phyloP scores from a whole-genome alignment of 2,329 filamentous ascomycete genomes.

The Cryphonectria radicalis region DNA sequence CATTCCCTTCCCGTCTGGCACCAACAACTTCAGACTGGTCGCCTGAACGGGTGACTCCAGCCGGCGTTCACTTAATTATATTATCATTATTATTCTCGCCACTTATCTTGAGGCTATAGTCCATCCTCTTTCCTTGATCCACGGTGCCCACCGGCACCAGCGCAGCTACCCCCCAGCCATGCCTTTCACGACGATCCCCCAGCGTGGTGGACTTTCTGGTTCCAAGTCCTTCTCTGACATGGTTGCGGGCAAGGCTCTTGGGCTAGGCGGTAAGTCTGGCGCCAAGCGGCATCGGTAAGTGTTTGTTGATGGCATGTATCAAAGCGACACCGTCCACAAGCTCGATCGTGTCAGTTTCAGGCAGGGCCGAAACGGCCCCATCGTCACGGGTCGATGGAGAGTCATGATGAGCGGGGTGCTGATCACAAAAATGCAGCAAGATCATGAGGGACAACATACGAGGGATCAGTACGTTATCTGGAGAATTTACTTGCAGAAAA shows the following conservation, averaged over 20 bases:
- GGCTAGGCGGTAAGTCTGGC: constrained; percentile 30
- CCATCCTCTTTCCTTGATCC: background rate
- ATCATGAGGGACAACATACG: constrained; percentile 51
- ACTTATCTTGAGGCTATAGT: background rate
- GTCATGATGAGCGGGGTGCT: background rate
- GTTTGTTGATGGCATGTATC: background rate
- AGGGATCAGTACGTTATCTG: constrained; percentile 53
- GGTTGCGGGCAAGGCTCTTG: constrained; percentile 32
- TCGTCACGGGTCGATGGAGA: background rate
- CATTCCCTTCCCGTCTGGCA: constrained; percentile 2
- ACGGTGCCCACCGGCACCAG: background rate
- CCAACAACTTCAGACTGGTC: background rate
- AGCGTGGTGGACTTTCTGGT: constrained; percentile 39
- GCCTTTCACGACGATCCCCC: constrained; percentile 34
- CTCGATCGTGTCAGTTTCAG: background rate
- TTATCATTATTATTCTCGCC: background rate
- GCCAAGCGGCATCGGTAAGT: constrained; percentile 37
- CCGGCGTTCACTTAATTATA: background rate
- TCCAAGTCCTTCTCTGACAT: constrained; percentile 29
- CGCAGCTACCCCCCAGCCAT: constrained; percentile 28
- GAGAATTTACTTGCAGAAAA: background rate
- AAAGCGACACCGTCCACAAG: background rate
- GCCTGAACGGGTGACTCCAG: no score
- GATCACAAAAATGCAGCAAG: constrained; percentile 45
- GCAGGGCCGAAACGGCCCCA: no score